A percentile compares a stretch with the other conserved stretches of the same genome.
These are phyloP conservation scores for Aspergillus haitiensis DNA, from an alignment of 495 filamentous ascomycete genomes.

Conservation along the genomic window DNA sequence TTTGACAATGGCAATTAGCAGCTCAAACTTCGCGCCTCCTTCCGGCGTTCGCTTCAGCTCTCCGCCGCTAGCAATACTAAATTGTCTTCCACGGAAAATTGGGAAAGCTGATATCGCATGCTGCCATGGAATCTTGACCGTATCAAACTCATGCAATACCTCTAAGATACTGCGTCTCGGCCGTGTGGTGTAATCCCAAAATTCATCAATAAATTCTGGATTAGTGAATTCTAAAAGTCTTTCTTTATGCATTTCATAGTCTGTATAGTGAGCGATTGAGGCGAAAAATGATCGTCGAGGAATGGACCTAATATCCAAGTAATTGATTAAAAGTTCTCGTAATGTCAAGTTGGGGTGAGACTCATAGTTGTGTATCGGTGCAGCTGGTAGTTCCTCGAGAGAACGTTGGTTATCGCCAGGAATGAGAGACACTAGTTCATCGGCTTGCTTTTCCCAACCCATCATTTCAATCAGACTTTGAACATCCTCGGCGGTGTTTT, in stretches of 20 bases:
- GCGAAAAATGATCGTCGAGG: constrained; percentile 85
- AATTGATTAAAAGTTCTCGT: constrained; percentile 71
- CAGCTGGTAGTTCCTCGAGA: constrained; percentile 29
- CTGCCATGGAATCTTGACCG: constrained; percentile 76
- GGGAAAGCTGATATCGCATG: constrained; percentile 71
- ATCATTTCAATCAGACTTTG: constrained; percentile 70
- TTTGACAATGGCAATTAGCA: constrained; percentile 88
- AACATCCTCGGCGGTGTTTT: constrained; percentile 81
- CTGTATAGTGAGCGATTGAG: constrained; percentile 68
- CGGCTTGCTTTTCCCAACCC: constrained; percentile 71
- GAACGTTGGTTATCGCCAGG: constrained; percentile 28
- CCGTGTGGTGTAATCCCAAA: constrained; percentile 93
- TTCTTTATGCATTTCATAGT: constrained; percentile 70
- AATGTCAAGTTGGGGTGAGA: constrained; percentile 60
- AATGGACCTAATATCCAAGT: constrained; percentile 85
- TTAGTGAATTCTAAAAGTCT: constrained; percentile 79
- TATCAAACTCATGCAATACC: constrained; percentile 84
- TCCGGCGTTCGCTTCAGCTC: constrained; percentile 40
- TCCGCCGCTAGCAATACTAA: constrained; percentile 82
- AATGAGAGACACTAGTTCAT: constrained; percentile 56
- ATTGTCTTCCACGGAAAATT: constrained; percentile 73
- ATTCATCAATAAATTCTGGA: constrained; percentile 77
- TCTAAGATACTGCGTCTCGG: constrained; percentile 90
- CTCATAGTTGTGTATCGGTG: constrained; percentile 45
- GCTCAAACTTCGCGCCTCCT: constrained; percentile 59